Base-by-base conservation (phyloP, 495 filamentous ascomycete species). In the Aspergillus indologenus region DNA sequence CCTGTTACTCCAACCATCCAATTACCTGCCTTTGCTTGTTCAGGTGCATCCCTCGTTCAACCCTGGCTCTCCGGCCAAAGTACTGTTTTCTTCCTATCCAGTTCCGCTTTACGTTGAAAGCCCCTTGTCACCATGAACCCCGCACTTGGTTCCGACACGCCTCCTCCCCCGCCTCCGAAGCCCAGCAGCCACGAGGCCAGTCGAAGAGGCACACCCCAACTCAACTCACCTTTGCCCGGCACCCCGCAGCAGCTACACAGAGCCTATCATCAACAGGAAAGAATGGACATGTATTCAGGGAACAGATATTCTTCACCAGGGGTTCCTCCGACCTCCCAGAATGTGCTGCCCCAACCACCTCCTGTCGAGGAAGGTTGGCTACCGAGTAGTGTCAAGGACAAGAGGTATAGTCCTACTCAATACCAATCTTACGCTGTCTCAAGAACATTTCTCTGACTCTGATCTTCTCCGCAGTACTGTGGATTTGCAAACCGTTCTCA, bases 141-240 rank as follows among this genome's bases (percentile, higher is more conserved):
- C 15, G 61, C 68, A 18, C 54, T 76, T 31, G 74, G 78, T 53
- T 69, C 75, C 9, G 80, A 83, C 55, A 78, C 85, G 11, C 87
- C 88, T 9, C 88, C 88, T 1, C 79, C 83, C 9, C 88, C 86
- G 42, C 88, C 88, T 4, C 88, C 88, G 1, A 91, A 91, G 64
- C 87, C 88, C 8, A 81, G 72, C 57, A 85, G 81, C 67, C 87
- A 87, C 61, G 87, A 90, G 60, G 75, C 81, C 29, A 90, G 85
- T 67, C 85, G 87, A 58, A 75, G 86, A 58, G 82, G 82, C 59
- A 91, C 87, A 49, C 86, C 77, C 18, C 77, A 77, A 56, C 69
- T 70, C 58, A 67, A 60, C 52, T 61, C 71, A 43, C 64, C 73
- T 45, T 56, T 66, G 49, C 66, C 73, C 45, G 45, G 65, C 2